phyloP scores from a whole-genome alignment of 495 filamentous ascomycete genomes.

The Staphylotrichum tortipilum region DNA sequence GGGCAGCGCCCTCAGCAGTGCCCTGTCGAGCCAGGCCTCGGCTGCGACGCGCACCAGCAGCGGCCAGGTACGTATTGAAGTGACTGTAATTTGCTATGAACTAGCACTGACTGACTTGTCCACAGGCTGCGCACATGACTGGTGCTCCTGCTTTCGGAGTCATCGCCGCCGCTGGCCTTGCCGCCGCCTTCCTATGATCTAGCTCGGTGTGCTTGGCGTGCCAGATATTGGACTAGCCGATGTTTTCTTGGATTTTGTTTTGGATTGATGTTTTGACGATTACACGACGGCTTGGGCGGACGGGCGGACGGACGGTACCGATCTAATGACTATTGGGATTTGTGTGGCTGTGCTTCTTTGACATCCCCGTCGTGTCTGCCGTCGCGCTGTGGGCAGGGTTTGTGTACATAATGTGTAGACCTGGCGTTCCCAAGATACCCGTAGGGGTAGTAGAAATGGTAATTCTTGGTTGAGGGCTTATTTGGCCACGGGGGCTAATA shows the following conservation, averaged over 20 bases:
- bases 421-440: conserved; percentile 11
- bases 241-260: conserved; percentile 12
- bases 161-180: conserved; percentile 30
- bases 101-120: neutral
- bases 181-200: conserved; percentile 24
- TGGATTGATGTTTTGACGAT: conserved; percentile 15
- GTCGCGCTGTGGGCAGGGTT: conserved; percentile 11
- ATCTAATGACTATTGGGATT: conserved; percentile 21
- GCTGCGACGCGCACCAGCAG: conserved; percentile 12
- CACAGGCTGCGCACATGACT: conserved; percentile 22
- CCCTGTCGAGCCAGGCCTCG: conserved; percentile 6
- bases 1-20: conserved; percentile 8
- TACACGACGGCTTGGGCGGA: conserved; percentile 6
- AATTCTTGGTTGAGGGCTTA: too few relatives aligned
- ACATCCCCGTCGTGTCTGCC: conserved; percentile 19
- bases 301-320: conserved; percentile 14
- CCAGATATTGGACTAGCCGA: too few relatives aligned
- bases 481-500: too few relatives aligned
- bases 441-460: too few relatives aligned
- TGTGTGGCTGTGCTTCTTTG: conserved; percentile 11
- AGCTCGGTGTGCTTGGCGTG: neutral
- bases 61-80: conserved; percentile 5
- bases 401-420: conserved; percentile 24
- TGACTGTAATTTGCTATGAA: neutral
- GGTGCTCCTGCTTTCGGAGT: conserved; percentile 26